These are phyloP conservation scores for Diaporthe eres DNA, from an alignment of 2,329 filamentous ascomycete genomes.

Conservation along the genomic window DNA sequence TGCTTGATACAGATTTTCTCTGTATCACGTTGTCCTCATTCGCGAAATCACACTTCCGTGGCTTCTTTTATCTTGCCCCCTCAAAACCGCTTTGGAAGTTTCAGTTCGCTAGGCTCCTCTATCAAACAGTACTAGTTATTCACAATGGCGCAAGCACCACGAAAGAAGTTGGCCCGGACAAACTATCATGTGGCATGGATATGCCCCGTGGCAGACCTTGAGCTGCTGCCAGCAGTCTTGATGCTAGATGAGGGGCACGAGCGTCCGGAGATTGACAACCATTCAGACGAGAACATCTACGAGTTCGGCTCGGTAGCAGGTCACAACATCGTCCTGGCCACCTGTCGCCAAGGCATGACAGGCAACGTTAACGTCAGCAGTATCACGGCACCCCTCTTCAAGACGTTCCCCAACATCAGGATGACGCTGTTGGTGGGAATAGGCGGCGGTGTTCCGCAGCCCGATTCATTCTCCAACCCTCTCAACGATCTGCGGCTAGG, in stretches of 20 bases:
- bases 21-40: too few species aligned
- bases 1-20: too few species aligned
- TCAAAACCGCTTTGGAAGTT: too few species aligned
- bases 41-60: too few species aligned
- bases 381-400: constrained; percentile 38
- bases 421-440: constrained; percentile 42
- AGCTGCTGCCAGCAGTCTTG: constrained; percentile 41
- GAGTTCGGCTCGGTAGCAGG: constrained; percentile 35
- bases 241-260: constrained; percentile 44
- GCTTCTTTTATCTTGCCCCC: too few species aligned
- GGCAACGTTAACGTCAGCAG: constrained; percentile 41
- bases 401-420: constrained; percentile 41
- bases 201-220: constrained; percentile 36
- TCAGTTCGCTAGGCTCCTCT: too few species aligned
- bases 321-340: constrained; percentile 43
- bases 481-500: constrained; percentile 31
- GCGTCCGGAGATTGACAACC: constrained; percentile 33
- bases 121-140: too few species aligned
- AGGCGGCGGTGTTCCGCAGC: constrained; percentile 38
- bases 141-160: background rate
- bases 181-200: constrained; percentile 44
- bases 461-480: background rate
- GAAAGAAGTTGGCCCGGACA: background rate
- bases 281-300: constrained; percentile 42
- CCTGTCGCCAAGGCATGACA: constrained; percentile 26